A percentile compares a stretch with the other conserved stretches of the same genome.
Evolutionary conservation across 2,329 filamentous ascomycete species (phyloP).

Genomic region (Acarospora socialis): DNA sequence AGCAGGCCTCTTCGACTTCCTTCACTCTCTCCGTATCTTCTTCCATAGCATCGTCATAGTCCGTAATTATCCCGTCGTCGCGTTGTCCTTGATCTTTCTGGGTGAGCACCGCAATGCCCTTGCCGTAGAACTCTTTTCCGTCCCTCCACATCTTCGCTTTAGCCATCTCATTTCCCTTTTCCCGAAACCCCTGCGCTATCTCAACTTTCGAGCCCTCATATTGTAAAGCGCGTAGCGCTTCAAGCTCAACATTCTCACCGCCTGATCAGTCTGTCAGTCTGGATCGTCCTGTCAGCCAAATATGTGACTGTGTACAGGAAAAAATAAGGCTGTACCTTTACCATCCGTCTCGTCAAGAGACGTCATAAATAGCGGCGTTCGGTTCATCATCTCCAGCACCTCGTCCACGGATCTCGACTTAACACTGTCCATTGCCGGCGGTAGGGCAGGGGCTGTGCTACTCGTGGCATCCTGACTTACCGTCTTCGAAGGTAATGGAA

Average conservation of each 20-base stretch:
- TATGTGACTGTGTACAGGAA: background rate
- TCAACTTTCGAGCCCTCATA: slow-evolving; percentile 86
- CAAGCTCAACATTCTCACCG: slow-evolving; percentile 67
- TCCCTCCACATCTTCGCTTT: slow-evolving; percentile 58
- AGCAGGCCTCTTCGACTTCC: slow-evolving; percentile 56
- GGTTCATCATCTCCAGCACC: slow-evolving; percentile 50
- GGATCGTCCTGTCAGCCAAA: slow-evolving; percentile 10
- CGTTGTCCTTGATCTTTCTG: slow-evolving; percentile 45
- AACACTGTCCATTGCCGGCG: slow-evolving; percentile 44
- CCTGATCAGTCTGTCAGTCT: slow-evolving; percentile 60
- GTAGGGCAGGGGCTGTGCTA: slow-evolving; percentile 31
- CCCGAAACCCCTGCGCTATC: slow-evolving; percentile 70
- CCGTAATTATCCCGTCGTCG: slow-evolving; percentile 30
- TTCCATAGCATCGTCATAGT: slow-evolving; percentile 36
- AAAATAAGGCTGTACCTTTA: slow-evolving; percentile 27
- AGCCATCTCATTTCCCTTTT: slow-evolving; percentile 85
- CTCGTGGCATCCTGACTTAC: slow-evolving; percentile 10
- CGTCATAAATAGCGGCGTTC: slow-evolving; percentile 88
- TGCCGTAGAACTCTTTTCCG: slow-evolving; percentile 81
- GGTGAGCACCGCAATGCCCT: slow-evolving; percentile 56
- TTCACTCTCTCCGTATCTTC: slow-evolving; percentile 50
- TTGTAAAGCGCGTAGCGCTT: slow-evolving; percentile 76
- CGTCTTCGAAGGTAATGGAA: slow-evolving; percentile 24
- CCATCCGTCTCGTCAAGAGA: slow-evolving; percentile 52
- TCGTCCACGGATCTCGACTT: slow-evolving; percentile 45